Evolutionary conservation across 192 early-diverging fungal species (phyloP).

Genomic region (Geosiphon pyriformis): DNA sequence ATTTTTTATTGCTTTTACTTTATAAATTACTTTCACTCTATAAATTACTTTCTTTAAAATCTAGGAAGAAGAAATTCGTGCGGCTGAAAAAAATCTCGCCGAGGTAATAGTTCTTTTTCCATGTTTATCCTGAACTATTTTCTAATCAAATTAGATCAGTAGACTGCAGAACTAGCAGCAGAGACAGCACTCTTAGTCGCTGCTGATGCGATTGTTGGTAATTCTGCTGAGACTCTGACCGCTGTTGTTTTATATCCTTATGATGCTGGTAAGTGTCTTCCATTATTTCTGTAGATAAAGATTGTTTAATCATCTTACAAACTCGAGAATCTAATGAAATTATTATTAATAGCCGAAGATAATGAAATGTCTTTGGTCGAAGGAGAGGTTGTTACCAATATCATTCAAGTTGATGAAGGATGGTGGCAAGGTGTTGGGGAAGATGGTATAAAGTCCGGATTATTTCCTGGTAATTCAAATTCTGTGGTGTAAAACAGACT

Average conservation of each 20-base stretch:
- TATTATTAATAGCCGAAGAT: slow-evolving; percentile 44
- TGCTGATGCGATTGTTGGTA: slow-evolving; percentile 25
- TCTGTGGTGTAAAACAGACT: not conserved
- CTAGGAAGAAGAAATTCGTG: slow-evolving; percentile 42
- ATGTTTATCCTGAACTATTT: too few species aligned
- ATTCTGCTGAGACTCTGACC: slow-evolving; percentile 27
- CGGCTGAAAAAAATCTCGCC: slow-evolving; percentile 30
- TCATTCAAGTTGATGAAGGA: slow-evolving; percentile 80
- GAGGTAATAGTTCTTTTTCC: slow-evolving; percentile 8
- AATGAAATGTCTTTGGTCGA: slow-evolving; percentile 85
- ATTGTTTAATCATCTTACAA: not conserved
- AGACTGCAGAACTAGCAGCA: slow-evolving; percentile 21
- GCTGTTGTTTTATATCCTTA: slow-evolving; percentile 76
- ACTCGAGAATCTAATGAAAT: not conserved
- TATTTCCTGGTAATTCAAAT: slow-evolving; percentile 66
- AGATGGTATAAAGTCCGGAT: slow-evolving; percentile 64
- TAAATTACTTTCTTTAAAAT: not conserved
- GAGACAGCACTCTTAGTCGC: slow-evolving; percentile 13
- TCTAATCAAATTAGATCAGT: too few species aligned
- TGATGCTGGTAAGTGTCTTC: slow-evolving; percentile 43
- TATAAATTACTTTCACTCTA: not conserved
- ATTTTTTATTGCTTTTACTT: not conserved
- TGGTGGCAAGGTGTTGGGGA: slow-evolving; percentile 89
- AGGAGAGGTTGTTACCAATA: slow-evolving; percentile 72
- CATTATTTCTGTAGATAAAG: not conserved